phyloP scores from a whole-genome alignment of 805 yeast genomes.

The Vanderwaltozyma polyspora region DNA sequence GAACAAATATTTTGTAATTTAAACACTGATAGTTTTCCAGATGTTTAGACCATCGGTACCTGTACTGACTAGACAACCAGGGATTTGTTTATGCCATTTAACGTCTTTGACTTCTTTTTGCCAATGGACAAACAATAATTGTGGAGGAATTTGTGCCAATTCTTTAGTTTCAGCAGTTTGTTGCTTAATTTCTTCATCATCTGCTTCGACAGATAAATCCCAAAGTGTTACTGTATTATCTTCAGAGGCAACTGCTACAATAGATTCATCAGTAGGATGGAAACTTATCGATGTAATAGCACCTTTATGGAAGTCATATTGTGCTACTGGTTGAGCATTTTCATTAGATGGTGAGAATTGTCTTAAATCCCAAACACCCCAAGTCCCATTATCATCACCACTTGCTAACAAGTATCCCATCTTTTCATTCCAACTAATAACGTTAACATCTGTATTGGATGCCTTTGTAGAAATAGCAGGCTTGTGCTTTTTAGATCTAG shows the following conservation, averaged over 20 bases:
- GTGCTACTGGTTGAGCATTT: slow-evolving; percentile 70
- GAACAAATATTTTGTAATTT: no score
- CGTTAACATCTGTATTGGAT: slow-evolving; percentile 77
- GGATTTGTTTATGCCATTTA: slow-evolving; percentile 95
- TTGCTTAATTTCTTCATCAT: slow-evolving; percentile 87
- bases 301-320: slow-evolving; percentile 88
- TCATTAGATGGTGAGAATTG: slow-evolving; percentile 48
- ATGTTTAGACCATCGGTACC: slow-evolving; percentile 91
- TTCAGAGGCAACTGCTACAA: slow-evolving; percentile 89
- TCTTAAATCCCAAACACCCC: slow-evolving; percentile 98
- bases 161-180: slow-evolving; percentile 72
- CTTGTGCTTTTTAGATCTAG: slow-evolving; percentile 81
- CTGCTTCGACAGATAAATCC: slow-evolving; percentile 98
- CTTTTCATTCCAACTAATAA: slow-evolving; percentile 87
- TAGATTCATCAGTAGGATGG: slow-evolving; percentile 91
- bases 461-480: slow-evolving; percentile 83
- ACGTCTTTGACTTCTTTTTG: slow-evolving; percentile 96
- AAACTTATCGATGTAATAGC: slow-evolving; percentile 89
- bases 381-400: slow-evolving; percentile 94
- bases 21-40: slow-evolving; percentile 95
- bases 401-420: slow-evolving; percentile 81
- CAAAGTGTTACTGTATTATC: slow-evolving; percentile 95
- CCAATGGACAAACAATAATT: slow-evolving; percentile 94
- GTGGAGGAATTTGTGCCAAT: slow-evolving; percentile 86
- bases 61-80: slow-evolving; percentile 88